A percentile compares a stretch with the other conserved stretches of the same genome.
Evolutionary conservation across 108 stramenopile genomes (phyloP).

Genomic region (Thalassiosira profunda): DNA sequence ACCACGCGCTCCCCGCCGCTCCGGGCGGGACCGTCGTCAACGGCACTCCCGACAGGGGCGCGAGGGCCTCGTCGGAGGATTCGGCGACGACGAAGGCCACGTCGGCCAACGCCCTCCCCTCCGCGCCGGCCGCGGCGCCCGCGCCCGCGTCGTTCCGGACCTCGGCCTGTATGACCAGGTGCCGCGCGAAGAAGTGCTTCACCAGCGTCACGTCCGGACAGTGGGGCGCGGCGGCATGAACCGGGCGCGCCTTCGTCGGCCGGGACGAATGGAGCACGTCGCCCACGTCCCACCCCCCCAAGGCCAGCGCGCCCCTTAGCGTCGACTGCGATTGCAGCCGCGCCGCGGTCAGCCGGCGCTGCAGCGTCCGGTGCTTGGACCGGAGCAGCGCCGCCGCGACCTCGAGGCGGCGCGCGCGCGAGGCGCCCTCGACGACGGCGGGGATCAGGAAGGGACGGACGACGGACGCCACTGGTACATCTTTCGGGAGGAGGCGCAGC

Average conservation of each 20-base stretch:
- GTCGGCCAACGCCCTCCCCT: slow-evolving; percentile 67
- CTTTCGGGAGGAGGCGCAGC: slow-evolving; percentile 76
- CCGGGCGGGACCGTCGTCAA: slow-evolving; percentile 70
- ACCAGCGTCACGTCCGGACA: slow-evolving; percentile 87
- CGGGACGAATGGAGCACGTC: slow-evolving; percentile 81
- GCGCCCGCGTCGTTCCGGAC: slow-evolving; percentile 59
- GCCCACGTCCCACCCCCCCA: slow-evolving; percentile 72
- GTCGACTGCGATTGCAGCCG: slow-evolving; percentile 83
- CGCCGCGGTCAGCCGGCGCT: slow-evolving; percentile 79
- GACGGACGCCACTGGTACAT: slow-evolving; percentile 80
- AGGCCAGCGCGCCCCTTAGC: slow-evolving; percentile 72
- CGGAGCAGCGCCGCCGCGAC: slow-evolving; percentile 81
- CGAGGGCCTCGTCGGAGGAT: slow-evolving; percentile 91
- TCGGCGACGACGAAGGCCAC: slow-evolving; percentile 91
- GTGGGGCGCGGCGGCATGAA: slow-evolving; percentile 62
- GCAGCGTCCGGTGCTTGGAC: slow-evolving; percentile 70
- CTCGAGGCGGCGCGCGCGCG: slow-evolving; percentile 80
- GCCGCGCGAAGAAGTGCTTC: slow-evolving; percentile 87
- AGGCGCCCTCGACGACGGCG: slow-evolving; percentile 84
- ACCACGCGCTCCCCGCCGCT: slow-evolving; percentile 82
- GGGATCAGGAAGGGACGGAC: slow-evolving; percentile 87
- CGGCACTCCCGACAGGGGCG: slow-evolving; percentile 69
- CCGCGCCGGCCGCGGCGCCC: slow-evolving; percentile 21
- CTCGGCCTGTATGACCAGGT: slow-evolving; percentile 87
- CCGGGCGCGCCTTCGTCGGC: slow-evolving; percentile 75